Evolutionary conservation across 1,284 basidiomycete genomes (phyloP), one percentile per base, ranked within the genome.

Genomic region (Peniophora sp.): DNA sequence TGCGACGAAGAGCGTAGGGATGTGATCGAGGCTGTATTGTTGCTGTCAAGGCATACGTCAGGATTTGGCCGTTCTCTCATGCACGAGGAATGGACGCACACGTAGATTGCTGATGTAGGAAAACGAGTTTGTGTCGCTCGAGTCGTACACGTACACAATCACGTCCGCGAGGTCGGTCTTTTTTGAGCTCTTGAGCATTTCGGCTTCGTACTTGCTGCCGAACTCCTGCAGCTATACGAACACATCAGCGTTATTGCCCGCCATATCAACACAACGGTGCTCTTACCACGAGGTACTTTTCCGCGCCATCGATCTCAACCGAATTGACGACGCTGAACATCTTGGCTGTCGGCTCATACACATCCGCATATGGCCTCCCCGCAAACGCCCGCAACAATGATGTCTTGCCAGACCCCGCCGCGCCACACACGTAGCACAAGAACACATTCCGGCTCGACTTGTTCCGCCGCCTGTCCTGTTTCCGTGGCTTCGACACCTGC

Each of bases 101-200:
- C 93, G 78, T 62, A 98, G 71, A 71, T 97, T 97, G 58, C 92
- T 96, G 63, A 99, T 93, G 70, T 99, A 97, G 47, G 92, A 95
- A 66, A 99, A 99, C 11, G 94, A 97, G 68, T 98, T 98, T 23
- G 97, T 98, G 66, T 99, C 97, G 63, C 91, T 94, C 50, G 93
- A 97, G 68, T 99, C 96, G 66, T 98, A 88, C 36, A 98, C 92
- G 66, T 95, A 97, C 53, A 97, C 81, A 56, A 98, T 88, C 47
- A 97, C 90, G 68, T 98, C 96, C 22, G 92, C 92, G 50, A 89
- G 72, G 64, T 96, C 92, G 35, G 89, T 84, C 70, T 94, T 97
- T 70, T 92, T 94, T 27, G 85, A 78, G 64, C 88, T 94, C 53
- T 93, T 81, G 50, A 99, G 73, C 20, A 84, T 87, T 65, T 98